Conservation (phyloP, 1,284 basidiomycete species). For the Irpex sp. region DNA sequence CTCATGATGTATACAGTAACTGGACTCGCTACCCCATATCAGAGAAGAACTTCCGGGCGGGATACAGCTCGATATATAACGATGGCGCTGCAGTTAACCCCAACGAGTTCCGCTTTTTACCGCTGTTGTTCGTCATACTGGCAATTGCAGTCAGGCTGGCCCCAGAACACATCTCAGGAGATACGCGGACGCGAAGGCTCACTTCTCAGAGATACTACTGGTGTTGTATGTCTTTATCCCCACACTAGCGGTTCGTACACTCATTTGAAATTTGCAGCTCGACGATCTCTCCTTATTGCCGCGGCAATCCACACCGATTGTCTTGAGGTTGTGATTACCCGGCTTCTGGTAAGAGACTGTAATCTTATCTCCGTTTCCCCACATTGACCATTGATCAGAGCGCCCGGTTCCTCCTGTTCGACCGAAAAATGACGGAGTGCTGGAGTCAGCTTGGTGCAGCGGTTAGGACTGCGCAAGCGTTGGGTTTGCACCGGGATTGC, state of each 20-base stretch:
- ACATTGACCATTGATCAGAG: conserved; percentile 43
- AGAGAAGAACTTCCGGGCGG: conserved; percentile 76
- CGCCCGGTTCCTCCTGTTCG: conserved; percentile 86
- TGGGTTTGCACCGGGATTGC: conserved; percentile 90
- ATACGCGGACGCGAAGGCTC: conserved; percentile 65
- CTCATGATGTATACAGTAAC: conserved; percentile 50
- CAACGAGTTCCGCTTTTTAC: conserved; percentile 82
- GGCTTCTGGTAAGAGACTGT: conserved; percentile 60
- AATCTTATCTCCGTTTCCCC: conserved; percentile 13
- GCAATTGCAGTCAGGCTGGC: conserved; percentile 84
- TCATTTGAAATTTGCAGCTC: conserved; percentile 42
- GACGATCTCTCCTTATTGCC: conserved; percentile 80
- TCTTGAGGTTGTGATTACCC: conserved; percentile 82
- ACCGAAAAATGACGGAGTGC: conserved; percentile 86
- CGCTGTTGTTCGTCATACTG: conserved; percentile 89
- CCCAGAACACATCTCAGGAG: conserved; percentile 79
- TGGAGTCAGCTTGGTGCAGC: conserved; percentile 95
- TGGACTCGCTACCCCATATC: conserved; percentile 93
- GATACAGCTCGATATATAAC: conserved; percentile 76
- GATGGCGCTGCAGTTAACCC: conserved; percentile 74
- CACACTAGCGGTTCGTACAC: not conserved
- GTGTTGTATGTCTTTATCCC: conserved; percentile 66
- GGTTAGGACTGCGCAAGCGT: conserved; percentile 88
- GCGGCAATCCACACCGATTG: conserved; percentile 89
- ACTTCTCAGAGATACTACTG: conserved; percentile 88